Evolutionary conservation across 2,329 filamentous ascomycete species (phyloP).

Genomic region (Biscogniauxia sp.): DNA sequence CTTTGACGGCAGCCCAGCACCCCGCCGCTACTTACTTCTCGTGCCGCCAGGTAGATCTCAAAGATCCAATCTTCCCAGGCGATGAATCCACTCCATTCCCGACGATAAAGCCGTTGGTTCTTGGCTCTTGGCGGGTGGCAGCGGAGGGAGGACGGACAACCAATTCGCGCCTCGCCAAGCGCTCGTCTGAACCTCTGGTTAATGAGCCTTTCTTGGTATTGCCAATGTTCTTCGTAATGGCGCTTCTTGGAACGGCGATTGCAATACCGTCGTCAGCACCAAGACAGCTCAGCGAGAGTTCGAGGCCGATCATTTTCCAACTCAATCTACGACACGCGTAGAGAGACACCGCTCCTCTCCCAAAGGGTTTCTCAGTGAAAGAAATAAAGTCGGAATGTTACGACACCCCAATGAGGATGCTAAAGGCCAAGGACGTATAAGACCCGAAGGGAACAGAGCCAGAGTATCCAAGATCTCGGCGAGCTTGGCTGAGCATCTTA

Average conservation of each 20-base stretch:
- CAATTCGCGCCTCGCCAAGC: slow-evolving; percentile 15
- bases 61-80: not conserved
- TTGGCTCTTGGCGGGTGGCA: slow-evolving; percentile 13
- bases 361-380: not conserved
- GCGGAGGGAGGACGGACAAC: slow-evolving; percentile 9
- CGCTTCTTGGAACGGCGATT: not conserved
- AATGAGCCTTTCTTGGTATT: slow-evolving; percentile 25
- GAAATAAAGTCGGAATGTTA: not conserved
- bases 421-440: not conserved
- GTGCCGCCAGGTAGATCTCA: not conserved
- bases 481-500: not conserved
- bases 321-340: not conserved
- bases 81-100: slow-evolving; percentile 3
- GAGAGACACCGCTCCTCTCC: not conserved
- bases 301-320: not conserved
- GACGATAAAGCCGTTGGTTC: slow-evolving; percentile 12
- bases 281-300: not conserved
- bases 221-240: slow-evolving; percentile 16
- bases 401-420: not conserved
- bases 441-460: slow-evolving; percentile 2
- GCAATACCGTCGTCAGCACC: slow-evolving; percentile 9
- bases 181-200: slow-evolving; percentile 18
- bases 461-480: not conserved
- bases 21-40: not conserved
- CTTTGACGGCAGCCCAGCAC: not conserved